phyloP scores from a whole-genome alignment of 108 stramenopile species.

The Fragilaria radians region DNA sequence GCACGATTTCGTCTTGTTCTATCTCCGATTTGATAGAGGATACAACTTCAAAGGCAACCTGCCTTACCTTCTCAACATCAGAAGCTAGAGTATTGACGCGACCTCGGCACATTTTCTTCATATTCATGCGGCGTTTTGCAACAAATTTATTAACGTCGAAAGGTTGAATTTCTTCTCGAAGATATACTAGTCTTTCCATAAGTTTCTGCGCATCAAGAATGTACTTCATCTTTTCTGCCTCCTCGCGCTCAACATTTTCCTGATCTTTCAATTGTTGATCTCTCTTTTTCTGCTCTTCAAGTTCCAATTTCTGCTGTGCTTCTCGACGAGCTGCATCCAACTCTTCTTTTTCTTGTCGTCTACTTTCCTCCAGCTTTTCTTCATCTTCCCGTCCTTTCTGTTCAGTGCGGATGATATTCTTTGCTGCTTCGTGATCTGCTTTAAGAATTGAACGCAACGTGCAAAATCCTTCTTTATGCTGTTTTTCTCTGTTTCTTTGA shows the following conservation, averaged over 20 bases:
- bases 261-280: conserved; percentile 13
- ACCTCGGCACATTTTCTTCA: conserved; percentile 80
- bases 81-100: conserved; percentile 77
- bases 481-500: conserved; percentile 4
- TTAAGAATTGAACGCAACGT: conserved; percentile 8
- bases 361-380: conserved; percentile 11
- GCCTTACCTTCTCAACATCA: conserved; percentile 49
- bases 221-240: conserved; percentile 16
- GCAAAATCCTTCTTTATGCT: conserved; percentile 3
- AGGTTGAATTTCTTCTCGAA: conserved; percentile 41
- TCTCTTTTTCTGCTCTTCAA: conserved; percentile 2
- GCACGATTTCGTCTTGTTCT: conserved; percentile 42
- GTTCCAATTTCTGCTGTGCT: conserved; percentile 6
- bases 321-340: conserved; percentile 5
- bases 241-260: conserved; percentile 7
- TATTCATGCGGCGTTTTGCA: conserved; percentile 47
- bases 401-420: not conserved
- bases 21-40: conserved; percentile 37
- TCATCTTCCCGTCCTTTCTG: conserved; percentile 16
- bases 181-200: conserved; percentile 33
- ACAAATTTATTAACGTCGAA: conserved; percentile 59
- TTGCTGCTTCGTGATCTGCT: conserved; percentile 15
- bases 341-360: conserved; percentile 9
- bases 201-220: conserved; percentile 46
- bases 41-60: conserved; percentile 50